phyloP scores from a whole-genome alignment of 192 early-diverging fungal species.

The Haplosporangium gracile region DNA sequence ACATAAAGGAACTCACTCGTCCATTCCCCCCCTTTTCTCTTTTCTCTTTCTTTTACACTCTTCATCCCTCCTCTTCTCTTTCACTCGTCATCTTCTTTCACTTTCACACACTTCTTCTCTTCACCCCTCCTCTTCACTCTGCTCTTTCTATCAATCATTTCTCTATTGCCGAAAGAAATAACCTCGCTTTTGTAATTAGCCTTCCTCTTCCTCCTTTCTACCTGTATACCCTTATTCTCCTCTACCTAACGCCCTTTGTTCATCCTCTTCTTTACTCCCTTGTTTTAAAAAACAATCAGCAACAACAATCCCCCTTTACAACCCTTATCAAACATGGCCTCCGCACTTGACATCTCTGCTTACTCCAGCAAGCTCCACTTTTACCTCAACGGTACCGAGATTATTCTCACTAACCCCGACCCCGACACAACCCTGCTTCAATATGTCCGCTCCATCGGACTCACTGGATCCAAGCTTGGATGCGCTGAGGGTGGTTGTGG shows the following conservation, averaged over 20 bases:
- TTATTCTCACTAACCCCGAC: slow-evolving; percentile 68
- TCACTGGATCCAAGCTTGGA: slow-evolving; percentile 84
- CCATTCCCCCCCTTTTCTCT: background rate
- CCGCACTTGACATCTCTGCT: slow-evolving; percentile 38
- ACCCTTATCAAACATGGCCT: slow-evolving; percentile 9
- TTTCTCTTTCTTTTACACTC: background rate
- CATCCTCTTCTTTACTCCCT: background rate
- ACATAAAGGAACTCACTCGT: background rate
- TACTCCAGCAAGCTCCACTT: slow-evolving; percentile 64
- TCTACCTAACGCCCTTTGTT: background rate
- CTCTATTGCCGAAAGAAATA: background rate
- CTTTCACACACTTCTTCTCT: background rate
- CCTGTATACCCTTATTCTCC: background rate
- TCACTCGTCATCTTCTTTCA: background rate
- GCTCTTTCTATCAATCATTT: background rate
- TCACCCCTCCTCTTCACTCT: background rate
- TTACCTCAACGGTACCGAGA: slow-evolving; percentile 72
- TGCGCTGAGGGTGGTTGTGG: slow-evolving; percentile 85
- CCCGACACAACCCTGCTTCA: slow-evolving; percentile 75
- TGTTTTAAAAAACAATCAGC: background rate
- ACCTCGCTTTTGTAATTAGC: slow-evolving; percentile 1
- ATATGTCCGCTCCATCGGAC: slow-evolving; percentile 73
- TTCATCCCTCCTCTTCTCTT: background rate
- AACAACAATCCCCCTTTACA: background rate
- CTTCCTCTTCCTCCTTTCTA: background rate